Evolutionary conservation across 2,329 filamentous ascomycete species (phyloP).

Genomic region (Pseudogymnoascus sp.): DNA sequence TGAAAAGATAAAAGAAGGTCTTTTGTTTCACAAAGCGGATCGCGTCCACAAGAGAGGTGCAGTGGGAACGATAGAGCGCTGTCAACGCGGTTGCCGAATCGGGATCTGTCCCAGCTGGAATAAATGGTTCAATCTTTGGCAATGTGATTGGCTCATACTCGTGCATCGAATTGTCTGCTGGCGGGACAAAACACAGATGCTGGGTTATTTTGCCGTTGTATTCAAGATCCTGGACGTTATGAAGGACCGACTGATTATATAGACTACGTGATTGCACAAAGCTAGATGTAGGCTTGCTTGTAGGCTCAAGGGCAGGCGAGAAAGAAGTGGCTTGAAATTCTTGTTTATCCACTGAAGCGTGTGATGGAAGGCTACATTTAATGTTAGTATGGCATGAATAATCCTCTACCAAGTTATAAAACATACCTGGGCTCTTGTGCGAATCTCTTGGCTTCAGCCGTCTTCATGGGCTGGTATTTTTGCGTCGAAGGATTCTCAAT

Average conservation of each 20-base stretch:
- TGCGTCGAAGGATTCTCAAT: slow-evolving; percentile 30
- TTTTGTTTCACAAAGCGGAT: slow-evolving; percentile 96
- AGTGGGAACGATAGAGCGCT: slow-evolving; percentile 87
- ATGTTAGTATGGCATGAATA: slow-evolving; percentile 18
- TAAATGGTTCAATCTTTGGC: slow-evolving; percentile 77
- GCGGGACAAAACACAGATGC: slow-evolving; percentile 52
- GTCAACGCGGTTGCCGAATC: slow-evolving; percentile 80
- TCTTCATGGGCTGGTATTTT: slow-evolving; percentile 37
- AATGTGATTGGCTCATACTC: slow-evolving; percentile 66
- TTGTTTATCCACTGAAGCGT: neutral
- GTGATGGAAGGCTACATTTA: neutral
- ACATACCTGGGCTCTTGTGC: slow-evolving; percentile 44
- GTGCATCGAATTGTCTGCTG: slow-evolving; percentile 45
- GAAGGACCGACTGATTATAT: slow-evolving; percentile 51
- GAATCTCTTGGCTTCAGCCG: slow-evolving; percentile 41
- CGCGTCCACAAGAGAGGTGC: slow-evolving; percentile 89
- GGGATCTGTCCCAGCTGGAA: slow-evolving; percentile 72
- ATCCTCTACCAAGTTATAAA: slow-evolving; percentile 9
- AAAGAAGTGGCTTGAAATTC: slow-evolving; percentile 16
- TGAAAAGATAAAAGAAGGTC: slow-evolving; percentile 90
- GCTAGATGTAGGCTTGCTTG: slow-evolving; percentile 13
- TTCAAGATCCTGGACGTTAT: slow-evolving; percentile 50
- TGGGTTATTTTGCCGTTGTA: slow-evolving; percentile 50
- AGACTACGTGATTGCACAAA: slow-evolving; percentile 40
- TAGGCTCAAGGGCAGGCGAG: slow-evolving; percentile 11